Conservation (phyloP, 768 basidiomycete genomes). For the Collybia sordida region DNA sequence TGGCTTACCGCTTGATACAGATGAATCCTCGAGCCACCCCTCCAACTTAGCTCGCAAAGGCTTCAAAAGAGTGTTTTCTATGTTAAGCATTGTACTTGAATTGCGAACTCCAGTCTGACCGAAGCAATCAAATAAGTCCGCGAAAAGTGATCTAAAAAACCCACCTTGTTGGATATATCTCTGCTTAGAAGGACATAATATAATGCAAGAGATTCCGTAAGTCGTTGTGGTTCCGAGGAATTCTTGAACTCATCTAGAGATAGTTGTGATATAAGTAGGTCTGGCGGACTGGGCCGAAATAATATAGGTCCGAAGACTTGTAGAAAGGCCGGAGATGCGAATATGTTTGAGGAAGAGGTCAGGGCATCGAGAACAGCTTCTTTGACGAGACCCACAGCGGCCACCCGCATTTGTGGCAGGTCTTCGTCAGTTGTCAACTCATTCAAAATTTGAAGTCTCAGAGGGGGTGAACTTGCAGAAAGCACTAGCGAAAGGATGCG, state of each 20-base stretch:
- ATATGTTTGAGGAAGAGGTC: constrained; percentile 35
- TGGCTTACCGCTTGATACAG: constrained; percentile 23
- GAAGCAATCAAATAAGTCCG: neutral
- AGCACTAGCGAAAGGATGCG: constrained; percentile 58
- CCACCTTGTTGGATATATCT: constrained; percentile 58
- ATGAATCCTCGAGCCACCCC: constrained; percentile 27
- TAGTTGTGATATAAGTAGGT: constrained; percentile 39
- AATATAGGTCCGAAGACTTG: constrained; percentile 58
- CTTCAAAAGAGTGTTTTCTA: constrained; percentile 43
- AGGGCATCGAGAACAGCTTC: constrained; percentile 60
- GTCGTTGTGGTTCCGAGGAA: constrained; percentile 56
- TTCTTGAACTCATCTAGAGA: constrained; percentile 48
- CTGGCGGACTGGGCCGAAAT: constrained; percentile 55
- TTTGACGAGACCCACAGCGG: constrained; percentile 67
- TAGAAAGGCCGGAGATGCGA: constrained; percentile 56
- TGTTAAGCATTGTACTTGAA: constrained; percentile 36
- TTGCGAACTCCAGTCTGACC: constrained; percentile 54
- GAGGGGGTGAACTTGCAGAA: constrained; percentile 40
- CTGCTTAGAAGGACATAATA: constrained; percentile 64
- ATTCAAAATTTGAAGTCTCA: constrained; percentile 54
- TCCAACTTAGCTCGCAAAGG: constrained; percentile 41
- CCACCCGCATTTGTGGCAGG: constrained; percentile 67
- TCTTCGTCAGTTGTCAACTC: constrained; percentile 50
- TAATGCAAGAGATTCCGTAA: constrained; percentile 66
- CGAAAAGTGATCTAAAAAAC: constrained; percentile 4